These are phyloP conservation scores for Diplogelasinospora grovesii DNA, from an alignment of 495 filamentous ascomycete species.

Conservation along the genomic window DNA sequence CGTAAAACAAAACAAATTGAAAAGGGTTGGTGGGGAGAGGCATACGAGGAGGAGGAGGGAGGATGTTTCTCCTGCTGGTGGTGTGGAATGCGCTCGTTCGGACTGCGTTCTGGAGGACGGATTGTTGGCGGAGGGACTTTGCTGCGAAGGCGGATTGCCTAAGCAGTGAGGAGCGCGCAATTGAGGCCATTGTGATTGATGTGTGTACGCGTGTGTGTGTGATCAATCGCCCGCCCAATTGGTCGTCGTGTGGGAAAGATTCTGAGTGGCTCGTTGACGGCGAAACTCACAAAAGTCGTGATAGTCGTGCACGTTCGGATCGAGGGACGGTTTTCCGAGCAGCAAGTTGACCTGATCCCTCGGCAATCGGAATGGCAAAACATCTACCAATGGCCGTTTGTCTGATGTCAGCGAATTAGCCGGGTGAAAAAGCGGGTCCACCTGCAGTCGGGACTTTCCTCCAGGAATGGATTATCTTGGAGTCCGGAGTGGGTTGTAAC, in stretches of 20 bases:
- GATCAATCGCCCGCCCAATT: no score
- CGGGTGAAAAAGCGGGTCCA: no score
- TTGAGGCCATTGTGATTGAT: constrained; percentile 43
- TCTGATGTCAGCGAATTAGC: constrained; percentile 23
- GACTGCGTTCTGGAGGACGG: constrained; percentile 26
- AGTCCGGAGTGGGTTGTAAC: no score
- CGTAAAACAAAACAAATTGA: neutral
- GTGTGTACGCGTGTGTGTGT: no score
- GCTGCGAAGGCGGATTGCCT: constrained; percentile 39
- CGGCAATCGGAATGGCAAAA: constrained; percentile 25
- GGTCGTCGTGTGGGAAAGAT: no score
- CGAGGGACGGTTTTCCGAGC: no score
- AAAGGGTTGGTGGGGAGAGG: neutral
- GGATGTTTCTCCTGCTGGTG: constrained; percentile 57
- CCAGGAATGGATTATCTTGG: no score
- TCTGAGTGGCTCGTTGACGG: no score
- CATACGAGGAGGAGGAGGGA: constrained; percentile 41
- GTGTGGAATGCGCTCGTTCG: constrained; percentile 65
- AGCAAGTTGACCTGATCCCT: constrained; percentile 23
- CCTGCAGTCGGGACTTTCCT: no score
- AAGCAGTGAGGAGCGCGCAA: constrained; percentile 47
- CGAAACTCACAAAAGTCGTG: no score
- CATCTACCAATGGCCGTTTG: constrained; percentile 18
- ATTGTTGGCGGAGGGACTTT: constrained; percentile 20
- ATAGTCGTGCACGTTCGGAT: constrained; percentile 9